Evolutionary conservation across 2,329 filamentous ascomycete species (phyloP).

Genomic region (Helotiales sp.): DNA sequence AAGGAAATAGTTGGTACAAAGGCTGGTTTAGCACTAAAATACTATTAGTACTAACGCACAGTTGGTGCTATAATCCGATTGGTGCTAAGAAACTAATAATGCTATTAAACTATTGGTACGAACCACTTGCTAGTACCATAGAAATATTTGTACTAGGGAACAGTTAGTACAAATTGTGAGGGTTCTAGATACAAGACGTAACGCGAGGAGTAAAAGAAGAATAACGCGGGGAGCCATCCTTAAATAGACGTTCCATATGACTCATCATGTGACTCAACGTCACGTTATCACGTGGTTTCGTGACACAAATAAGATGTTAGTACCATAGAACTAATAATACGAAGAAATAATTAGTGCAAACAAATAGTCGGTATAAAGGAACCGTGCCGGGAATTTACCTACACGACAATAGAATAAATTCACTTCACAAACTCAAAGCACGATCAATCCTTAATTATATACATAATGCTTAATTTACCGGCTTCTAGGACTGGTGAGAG

Average conservation of each 20-base stretch:
- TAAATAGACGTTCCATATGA: background rate
- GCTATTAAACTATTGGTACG: background rate
- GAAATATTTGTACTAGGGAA: background rate
- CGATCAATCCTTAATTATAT: too few species aligned
- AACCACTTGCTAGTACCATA: background rate
- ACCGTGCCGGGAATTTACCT: too few species aligned
- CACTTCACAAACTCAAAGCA: too few species aligned
- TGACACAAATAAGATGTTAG: too few species aligned
- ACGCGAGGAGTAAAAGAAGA: background rate
- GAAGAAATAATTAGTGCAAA: too few species aligned
- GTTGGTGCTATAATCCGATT: background rate
- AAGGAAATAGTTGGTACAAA: background rate
- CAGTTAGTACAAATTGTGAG: background rate
- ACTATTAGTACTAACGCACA: background rate
- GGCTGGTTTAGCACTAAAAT: background rate
- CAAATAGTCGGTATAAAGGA: too few species aligned
- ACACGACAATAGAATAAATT: too few species aligned
- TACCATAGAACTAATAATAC: too few species aligned
- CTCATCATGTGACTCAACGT: background rate
- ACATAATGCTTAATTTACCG: slow-evolving; percentile 7
- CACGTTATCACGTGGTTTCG: background rate
- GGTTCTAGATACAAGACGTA: background rate
- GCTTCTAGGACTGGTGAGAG: slow-evolving; percentile 11
- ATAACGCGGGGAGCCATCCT: background rate
- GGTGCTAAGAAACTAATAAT: background rate